Evolutionary conservation across 768 basidiomycete species (phyloP), one percentile per base, ranked within the genome.

Genomic region (Kwoniella sp.): DNA sequence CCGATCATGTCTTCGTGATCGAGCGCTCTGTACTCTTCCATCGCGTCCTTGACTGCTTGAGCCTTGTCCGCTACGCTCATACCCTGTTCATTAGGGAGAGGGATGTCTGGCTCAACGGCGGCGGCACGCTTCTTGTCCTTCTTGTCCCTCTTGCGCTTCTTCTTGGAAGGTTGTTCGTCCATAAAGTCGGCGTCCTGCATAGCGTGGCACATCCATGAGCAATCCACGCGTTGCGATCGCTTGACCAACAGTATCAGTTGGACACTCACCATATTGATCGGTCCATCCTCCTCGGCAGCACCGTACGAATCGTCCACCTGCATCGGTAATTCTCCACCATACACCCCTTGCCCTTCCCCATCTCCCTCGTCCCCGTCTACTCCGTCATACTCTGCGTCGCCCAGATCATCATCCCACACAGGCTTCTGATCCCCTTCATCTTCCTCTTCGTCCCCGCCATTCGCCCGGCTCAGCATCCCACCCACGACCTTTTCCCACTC

Each of bases 1-100:
- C 46, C 46, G 44, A 93, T 84, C 78, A 96, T 82, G 65, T 93
- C 92, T 73, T 96, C 96, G 77, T 96, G 93, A 56, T 96, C 93
- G 15, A 98, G 79, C 29, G 80, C 84, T 70, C 91, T 86, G 34
- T 98, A 78, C 71, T 90, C 88, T 56, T 90, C 86, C 86, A 96
- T 87, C 65, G 92, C 89, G 66, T 88, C 79, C 47, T 92, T 83
- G 53, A 91, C 73, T 64, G 85, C 85, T 44, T 80, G 78, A 73
- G 90, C 89, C 46, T 88, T 81, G 82, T 88, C 88, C 66, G 87
- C 88, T 67, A 92, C 88, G n/a, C 87, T 89, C 1, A 69, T 27
- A 32, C 53, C 67, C 29, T 46, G 22, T 5, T 42, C 47, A 15
- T 27, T 25, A 12, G 4, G 25, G n/a, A 32, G 11, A 3, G 26